Conservation (phyloP, 306 rosid genomes). For the Purshia tridentata region DNA sequence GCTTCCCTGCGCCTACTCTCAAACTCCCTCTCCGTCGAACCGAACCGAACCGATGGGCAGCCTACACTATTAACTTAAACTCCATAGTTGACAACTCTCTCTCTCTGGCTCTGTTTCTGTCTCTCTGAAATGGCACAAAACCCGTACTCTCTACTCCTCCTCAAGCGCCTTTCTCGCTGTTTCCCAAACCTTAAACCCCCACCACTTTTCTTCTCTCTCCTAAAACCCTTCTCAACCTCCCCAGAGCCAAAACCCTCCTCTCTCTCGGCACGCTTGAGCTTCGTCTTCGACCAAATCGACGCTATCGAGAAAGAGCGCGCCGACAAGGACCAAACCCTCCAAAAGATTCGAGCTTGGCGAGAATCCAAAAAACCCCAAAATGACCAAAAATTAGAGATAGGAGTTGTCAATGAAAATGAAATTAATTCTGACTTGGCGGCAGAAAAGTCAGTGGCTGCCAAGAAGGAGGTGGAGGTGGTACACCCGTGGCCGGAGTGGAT, state of each 20-base stretch:
- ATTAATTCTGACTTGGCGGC: background rate
- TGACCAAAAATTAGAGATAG: slow-evolving; percentile 19
- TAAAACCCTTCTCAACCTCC: slow-evolving; percentile 48
- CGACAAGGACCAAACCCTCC: slow-evolving; percentile 80
- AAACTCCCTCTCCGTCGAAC: too few relatives aligned
- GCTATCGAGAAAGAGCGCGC: slow-evolving; percentile 81
- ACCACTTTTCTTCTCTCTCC: slow-evolving; percentile 23
- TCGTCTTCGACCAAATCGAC: slow-evolving; percentile 92
- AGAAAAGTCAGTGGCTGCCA: slow-evolving; percentile 1
- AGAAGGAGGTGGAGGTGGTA: slow-evolving; percentile 64
- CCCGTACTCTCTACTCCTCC: slow-evolving; percentile 61
- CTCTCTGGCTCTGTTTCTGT: too few relatives aligned
- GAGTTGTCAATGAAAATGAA: background rate
- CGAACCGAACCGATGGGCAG: too few relatives aligned
- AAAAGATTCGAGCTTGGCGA: slow-evolving; percentile 86
- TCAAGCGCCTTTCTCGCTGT: slow-evolving; percentile 48
- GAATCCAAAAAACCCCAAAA: slow-evolving; percentile 45
- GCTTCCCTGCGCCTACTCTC: too few relatives aligned
- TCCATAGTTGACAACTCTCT: background rate
- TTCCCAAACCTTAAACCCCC: slow-evolving; percentile 35
- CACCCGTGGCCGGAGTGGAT: slow-evolving; percentile 99
- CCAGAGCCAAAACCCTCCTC: slow-evolving; percentile 50
- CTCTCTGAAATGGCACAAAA: slow-evolving; percentile 47
- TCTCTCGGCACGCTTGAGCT: slow-evolving; percentile 83
- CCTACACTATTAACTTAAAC: too few relatives aligned